Evolutionary conservation across 805 yeast genomes (phyloP).

Genomic region (Blastobotrys robertii): DNA sequence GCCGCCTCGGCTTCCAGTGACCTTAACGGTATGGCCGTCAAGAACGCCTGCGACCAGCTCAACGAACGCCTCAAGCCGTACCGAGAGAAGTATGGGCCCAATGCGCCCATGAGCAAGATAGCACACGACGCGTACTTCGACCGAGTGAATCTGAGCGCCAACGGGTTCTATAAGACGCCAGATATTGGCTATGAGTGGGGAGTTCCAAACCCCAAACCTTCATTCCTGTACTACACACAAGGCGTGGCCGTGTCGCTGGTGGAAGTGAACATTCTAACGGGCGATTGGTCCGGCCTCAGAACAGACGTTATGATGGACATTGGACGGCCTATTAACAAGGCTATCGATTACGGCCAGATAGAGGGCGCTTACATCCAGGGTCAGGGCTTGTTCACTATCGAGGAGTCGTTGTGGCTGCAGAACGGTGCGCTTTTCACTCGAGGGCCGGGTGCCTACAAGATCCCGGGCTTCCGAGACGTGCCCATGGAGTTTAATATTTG

Average conservation of each 20-base stretch:
- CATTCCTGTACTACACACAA: slow-evolving; percentile 39
- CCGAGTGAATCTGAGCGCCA: slow-evolving; percentile 37
- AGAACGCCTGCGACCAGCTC: slow-evolving; percentile 37
- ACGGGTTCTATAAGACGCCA: slow-evolving; percentile 42
- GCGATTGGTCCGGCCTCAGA: slow-evolving; percentile 37
- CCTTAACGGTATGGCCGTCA: slow-evolving; percentile 41
- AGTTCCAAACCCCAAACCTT: slow-evolving; percentile 35
- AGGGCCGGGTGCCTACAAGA: slow-evolving; percentile 42
- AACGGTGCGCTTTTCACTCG: slow-evolving; percentile 36
- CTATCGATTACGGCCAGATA: slow-evolving; percentile 42
- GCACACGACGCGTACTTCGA: slow-evolving; percentile 36
- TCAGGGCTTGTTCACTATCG: slow-evolving; percentile 40
- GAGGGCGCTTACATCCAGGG: slow-evolving; percentile 45
- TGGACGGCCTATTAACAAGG: slow-evolving; percentile 39
- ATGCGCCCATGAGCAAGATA: slow-evolving; percentile 34
- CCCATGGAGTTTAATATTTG: slow-evolving; percentile 38
- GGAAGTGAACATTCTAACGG: slow-evolving; percentile 39
- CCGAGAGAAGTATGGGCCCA: slow-evolving; percentile 27
- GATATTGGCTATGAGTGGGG: slow-evolving; percentile 37
- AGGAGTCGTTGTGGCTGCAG: slow-evolving; percentile 38
- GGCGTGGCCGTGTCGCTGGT: slow-evolving; percentile 36
- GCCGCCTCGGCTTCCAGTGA: slow-evolving; percentile 43
- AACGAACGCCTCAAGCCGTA: slow-evolving; percentile 34
- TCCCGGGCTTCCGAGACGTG: slow-evolving; percentile 40
- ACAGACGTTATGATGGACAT: slow-evolving; percentile 40